Conservation (phyloP, 805 yeast genomes). For the Yamadazyma endophytica region DNA sequence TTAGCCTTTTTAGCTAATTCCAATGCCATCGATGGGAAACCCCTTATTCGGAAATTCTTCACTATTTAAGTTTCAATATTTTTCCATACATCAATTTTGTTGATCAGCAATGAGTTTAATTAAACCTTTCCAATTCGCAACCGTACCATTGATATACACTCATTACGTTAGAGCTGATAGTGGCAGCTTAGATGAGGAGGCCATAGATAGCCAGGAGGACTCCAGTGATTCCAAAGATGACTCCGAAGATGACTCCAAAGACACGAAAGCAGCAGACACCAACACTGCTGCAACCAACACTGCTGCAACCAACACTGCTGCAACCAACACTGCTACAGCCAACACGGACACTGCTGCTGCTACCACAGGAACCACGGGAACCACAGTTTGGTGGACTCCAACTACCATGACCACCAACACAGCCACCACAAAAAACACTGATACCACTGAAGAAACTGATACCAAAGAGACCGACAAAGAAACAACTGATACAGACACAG, state of each 20-base stretch:
- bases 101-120: too few relatives aligned
- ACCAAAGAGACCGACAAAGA: conserved; percentile 5
- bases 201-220: too few relatives aligned
- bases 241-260: conserved; percentile 3
- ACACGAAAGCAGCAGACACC: too few relatives aligned
- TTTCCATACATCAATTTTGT: too few relatives aligned
- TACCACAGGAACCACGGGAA: conserved; percentile 7
- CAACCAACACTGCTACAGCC: conserved; percentile 4
- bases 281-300: conserved; percentile 5
- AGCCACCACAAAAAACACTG: conserved; percentile 11
- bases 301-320: conserved; percentile 6
- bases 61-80: too few relatives aligned
- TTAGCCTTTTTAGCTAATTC: too few relatives aligned
- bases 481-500: conserved; percentile 9
- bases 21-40: too few relatives aligned
- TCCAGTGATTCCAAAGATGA: conserved; percentile 4
- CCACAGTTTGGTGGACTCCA: conserved; percentile 14
- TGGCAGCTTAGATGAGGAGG: too few relatives aligned
- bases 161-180: too few relatives aligned
- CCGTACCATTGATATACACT: too few relatives aligned
- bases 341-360: conserved; percentile 7
- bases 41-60: too few relatives aligned
- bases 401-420: conserved; percentile 10
- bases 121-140: too few relatives aligned
- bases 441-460: conserved; percentile 3